These are phyloP conservation scores for Dittrichia graveolens DNA, from an alignment of 129 eudicot species.

Conservation along the genomic window DNA sequence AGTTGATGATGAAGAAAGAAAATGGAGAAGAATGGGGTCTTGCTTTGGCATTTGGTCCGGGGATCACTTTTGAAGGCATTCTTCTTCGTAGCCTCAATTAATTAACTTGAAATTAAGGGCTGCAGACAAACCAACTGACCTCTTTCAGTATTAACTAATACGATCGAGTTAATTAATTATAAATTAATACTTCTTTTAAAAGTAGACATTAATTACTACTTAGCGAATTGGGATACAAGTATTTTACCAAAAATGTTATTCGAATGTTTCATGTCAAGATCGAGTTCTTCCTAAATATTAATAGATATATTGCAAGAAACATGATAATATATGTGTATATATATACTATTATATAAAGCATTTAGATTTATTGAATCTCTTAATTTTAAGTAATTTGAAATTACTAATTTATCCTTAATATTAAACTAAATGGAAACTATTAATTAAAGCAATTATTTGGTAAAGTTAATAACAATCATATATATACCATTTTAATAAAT, in stretches of 20 bases:
- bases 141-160: background rate
- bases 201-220: background rate
- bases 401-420: no score
- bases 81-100: constrained; percentile 65
- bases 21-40: constrained; percentile 87
- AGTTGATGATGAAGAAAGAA: constrained; percentile 58
- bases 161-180: background rate
- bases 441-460: no score
- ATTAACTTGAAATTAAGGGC: background rate
- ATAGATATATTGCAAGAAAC: no score
- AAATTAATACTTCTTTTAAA: background rate
- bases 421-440: no score
- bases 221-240: background rate
- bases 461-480: no score
- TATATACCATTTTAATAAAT: no score
- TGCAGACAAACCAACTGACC: no score
- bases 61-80: constrained; percentile 89
- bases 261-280: background rate
- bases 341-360: no score
- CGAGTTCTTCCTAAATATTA: no score
- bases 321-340: background rate
- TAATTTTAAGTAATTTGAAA: no score
- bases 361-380: no score
- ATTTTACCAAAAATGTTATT: background rate
- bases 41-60: constrained; percentile 92